Base-by-base conservation (phyloP, 495 filamentous ascomycete species). In the Alectoria sarmentosa region DNA sequence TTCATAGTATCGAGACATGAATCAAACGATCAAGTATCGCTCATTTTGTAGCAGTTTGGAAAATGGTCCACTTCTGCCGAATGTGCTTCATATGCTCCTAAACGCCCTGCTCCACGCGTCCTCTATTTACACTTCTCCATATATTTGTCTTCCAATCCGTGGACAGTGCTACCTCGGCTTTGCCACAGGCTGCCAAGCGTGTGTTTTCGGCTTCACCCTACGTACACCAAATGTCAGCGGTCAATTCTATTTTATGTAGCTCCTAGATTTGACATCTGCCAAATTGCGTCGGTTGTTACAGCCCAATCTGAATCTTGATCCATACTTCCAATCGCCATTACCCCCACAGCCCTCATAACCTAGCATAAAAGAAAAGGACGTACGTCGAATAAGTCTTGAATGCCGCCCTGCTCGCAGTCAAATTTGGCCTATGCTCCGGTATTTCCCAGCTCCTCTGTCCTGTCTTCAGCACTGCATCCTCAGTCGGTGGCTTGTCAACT, bases 351-450 rank as follows among this genome's bases (percentile, higher is more conserved):
- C 48, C 30, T 34, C 21, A 39, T 15, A 26, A 41, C 19, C 41
- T 19, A 42, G 13, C 2, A 65, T 14, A 28, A n/a, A 52, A 34
- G 14, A 42, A 15, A 0, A 26, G 36, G 4, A 65, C 55, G 48
- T 14, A 96, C 93, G 94, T 98, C 76, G 83, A 95, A 74, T 97
- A 99, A 21, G 95, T 83, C 80, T 89, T 93, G 80, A 84, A 99
- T 15, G 91, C 92, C 61, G 81, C 90, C 61, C 90, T 84, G 60
- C 79, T 85, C 52, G 80, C 75, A 21, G 94, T 96, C 67, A 84
- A 74, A 73, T 88, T 95, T 57, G 89, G 85, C 55, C 86, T 77
- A 73, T 94, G 92, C 61, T 87, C 84, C 41, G 80, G 79, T 34
- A 82, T 73, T 69, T 96, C 91, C 94, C 92, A 98, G 37, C 75